Conservation (phyloP, 225 moss, liverwort and hornwort species). For the Pseudisothecium myosuroides region DNA sequence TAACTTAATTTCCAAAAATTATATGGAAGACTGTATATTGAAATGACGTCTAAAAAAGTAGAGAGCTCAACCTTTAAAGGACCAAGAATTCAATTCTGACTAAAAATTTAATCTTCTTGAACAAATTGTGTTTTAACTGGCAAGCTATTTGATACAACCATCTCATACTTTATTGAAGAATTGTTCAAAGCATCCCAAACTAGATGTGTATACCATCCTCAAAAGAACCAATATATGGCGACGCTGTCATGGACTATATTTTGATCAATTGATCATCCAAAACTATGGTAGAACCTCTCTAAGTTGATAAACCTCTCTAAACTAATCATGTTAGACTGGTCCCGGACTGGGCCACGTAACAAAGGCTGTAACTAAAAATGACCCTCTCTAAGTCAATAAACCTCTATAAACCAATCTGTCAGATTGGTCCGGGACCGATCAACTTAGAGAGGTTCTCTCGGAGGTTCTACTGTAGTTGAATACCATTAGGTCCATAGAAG, state of each 20-base stretch:
- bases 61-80: background rate
- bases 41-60: background rate
- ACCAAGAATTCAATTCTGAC: background rate
- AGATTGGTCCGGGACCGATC: too few species aligned
- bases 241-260: conserved; percentile 49
- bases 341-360: too few species aligned
- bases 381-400: too few species aligned
- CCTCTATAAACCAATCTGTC: too few species aligned
- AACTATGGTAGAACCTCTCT: too few species aligned
- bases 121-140: background rate
- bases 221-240: conserved; percentile 47
- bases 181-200: conserved; percentile 26
- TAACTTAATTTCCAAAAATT: background rate
- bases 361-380: too few species aligned
- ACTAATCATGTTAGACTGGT: too few species aligned
- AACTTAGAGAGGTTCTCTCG: too few species aligned
- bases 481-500: too few species aligned
- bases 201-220: conserved; percentile 57
- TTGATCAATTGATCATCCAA: conserved; percentile 58
- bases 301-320: too few species aligned
- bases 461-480: too few species aligned
- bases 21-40: too few species aligned
- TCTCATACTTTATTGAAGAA: conserved; percentile 44
- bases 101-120: background rate
- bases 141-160: background rate